phyloP scores from a whole-genome alignment of 2,329 filamentous ascomycete species.

The Emergomyces pasteurianus region DNA sequence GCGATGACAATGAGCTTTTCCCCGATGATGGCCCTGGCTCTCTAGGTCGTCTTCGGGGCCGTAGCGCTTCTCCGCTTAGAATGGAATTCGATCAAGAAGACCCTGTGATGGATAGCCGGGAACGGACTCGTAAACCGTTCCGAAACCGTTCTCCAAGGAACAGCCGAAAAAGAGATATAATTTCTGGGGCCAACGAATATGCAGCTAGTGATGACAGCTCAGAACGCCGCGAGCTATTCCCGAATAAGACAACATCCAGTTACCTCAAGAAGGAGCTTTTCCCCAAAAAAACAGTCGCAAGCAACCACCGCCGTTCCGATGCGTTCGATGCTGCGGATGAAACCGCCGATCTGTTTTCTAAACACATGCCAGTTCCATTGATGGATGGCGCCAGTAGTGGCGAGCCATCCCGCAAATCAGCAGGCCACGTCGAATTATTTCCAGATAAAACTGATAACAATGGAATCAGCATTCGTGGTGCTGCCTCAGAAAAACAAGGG shows the following conservation, averaged over 20 bases:
- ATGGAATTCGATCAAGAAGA: slow-evolving; percentile 34
- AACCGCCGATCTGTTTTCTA: slow-evolving; percentile 40
- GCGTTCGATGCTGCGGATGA: slow-evolving; percentile 45
- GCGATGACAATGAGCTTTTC: slow-evolving; percentile 22
- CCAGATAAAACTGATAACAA: slow-evolving; percentile 17
- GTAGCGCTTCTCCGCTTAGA: slow-evolving; percentile 50
- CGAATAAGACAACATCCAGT: slow-evolving; percentile 28
- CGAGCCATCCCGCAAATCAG: slow-evolving; percentile 3
- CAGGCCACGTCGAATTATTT: slow-evolving; percentile 24
- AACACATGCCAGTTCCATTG: slow-evolving; percentile 39
- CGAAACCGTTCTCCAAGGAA: slow-evolving; percentile 29
- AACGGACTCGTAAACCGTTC: slow-evolving; percentile 26
- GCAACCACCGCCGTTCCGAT: slow-evolving; percentile 37
- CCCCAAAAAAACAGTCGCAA: slow-evolving; percentile 33
- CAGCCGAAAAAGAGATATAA: slow-evolving; percentile 17
- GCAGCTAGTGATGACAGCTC: slow-evolving; percentile 16
- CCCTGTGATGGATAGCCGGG: slow-evolving; percentile 19
- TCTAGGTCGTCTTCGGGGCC: slow-evolving; percentile 42
- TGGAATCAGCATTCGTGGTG: slow-evolving; percentile 50
- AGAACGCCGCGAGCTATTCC: slow-evolving; percentile 37
- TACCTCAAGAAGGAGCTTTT: slow-evolving; percentile 48
- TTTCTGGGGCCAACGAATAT: slow-evolving; percentile 25
- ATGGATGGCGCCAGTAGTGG: slow-evolving; percentile 28
- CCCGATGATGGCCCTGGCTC: slow-evolving; percentile 21
- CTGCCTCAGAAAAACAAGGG: slow-evolving; percentile 33